A percentile compares a stretch with the other conserved stretches of the same genome.
phyloP scores from a whole-genome alignment of 2,329 filamentous ascomycete species.

The Neoarthrinium moseri region DNA sequence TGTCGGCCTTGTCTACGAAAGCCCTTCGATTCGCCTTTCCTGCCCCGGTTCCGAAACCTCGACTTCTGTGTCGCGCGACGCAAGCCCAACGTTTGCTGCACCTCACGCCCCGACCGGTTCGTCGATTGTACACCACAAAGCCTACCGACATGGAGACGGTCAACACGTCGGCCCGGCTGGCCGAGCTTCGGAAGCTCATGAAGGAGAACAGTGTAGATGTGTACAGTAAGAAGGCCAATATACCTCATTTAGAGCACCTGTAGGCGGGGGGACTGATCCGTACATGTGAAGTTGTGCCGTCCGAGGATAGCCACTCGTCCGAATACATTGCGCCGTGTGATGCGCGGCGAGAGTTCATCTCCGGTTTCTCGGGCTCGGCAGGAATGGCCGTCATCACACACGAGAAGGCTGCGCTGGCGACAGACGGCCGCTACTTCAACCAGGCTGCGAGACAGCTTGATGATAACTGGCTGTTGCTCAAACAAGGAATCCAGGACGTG shows the following conservation, averaged over 20 bases:
- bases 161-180: constrained; percentile 74
- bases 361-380: constrained; percentile 91
- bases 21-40: neutral
- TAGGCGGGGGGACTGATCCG: constrained; percentile 18
- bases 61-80: neutral
- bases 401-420: constrained; percentile 85
- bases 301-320: constrained; percentile 95
- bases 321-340: constrained; percentile 98
- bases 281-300: constrained; percentile 75
- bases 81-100: neutral
- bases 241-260: constrained; percentile 15
- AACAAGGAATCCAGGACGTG: constrained; percentile 89
- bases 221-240: constrained; percentile 66
- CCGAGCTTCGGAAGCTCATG: constrained; percentile 81
- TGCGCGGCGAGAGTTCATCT: constrained; percentile 85
- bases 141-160: constrained; percentile 67
- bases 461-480: constrained; percentile 85
- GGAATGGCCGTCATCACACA: constrained; percentile 87
- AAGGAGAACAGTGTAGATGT: constrained; percentile 81
- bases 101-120: neutral
- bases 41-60: neutral
- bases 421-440: constrained; percentile 97
- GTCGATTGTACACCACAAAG: constrained; percentile 19
- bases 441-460: constrained; percentile 91
- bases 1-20: constrained; percentile 9